Conservation (phyloP, 495 filamentous ascomycete species). For the Penicillium robsamsonii region DNA sequence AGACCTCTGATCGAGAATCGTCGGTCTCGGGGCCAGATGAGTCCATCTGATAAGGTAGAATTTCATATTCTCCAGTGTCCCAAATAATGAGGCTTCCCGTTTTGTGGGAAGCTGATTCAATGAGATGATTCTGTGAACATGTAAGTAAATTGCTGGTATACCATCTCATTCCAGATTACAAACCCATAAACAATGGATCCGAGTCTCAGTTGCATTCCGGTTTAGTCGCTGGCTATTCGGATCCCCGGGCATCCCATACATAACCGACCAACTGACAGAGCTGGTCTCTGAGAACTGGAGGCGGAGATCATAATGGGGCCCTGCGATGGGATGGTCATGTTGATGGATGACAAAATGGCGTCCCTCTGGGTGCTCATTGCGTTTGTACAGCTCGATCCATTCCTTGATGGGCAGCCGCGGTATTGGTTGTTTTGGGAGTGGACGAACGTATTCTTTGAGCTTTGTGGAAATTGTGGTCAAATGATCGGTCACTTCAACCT, state of each 20-base stretch:
- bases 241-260: conserved; percentile 66
- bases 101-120: conserved; percentile 57
- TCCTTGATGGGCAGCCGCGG: conserved; percentile 43
- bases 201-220: conserved; percentile 65
- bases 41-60: conserved; percentile 46
- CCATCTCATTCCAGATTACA: background rate
- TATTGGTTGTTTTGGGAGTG: conserved; percentile 4
- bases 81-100: conserved; percentile 68
- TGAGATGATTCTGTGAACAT: conserved; percentile 57
- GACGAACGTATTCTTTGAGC: conserved; percentile 29
- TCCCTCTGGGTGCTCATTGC: conserved; percentile 47
- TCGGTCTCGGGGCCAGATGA: conserved; percentile 42
- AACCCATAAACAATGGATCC: conserved; percentile 61
- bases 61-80: conserved; percentile 65
- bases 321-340: conserved; percentile 67
- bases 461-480: conserved; percentile 49
- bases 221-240: conserved; percentile 56
- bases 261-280: conserved; percentile 61
- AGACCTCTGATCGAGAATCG: conserved; percentile 37
- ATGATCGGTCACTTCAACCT: conserved; percentile 51
- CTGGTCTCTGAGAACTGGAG: conserved; percentile 65
- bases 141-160: background rate
- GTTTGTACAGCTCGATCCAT: conserved; percentile 53
- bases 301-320: conserved; percentile 62
- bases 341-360: conserved; percentile 66